Percentiles rank a stretch among this genome's conserved stretches.
Evolutionary conservation across 257 asterid genomes (phyloP).

Genomic region (Rehmannia glutinosa): DNA sequence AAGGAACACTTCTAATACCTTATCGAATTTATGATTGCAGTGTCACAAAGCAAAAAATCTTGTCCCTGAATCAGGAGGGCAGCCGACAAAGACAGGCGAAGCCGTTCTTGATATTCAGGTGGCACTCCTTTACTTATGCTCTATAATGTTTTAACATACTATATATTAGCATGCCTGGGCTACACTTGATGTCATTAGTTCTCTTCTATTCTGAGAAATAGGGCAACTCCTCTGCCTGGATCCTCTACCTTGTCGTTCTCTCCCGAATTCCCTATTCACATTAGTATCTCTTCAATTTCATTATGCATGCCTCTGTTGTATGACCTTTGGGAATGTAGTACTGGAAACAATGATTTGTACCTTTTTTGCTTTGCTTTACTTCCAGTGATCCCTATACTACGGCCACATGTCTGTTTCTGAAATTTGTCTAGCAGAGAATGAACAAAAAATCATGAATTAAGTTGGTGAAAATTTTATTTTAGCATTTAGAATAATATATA

Average conservation of each 20-base stretch:
- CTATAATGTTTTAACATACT: not conserved
- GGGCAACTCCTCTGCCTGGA: constrained; percentile 9
- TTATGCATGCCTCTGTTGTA: not conserved
- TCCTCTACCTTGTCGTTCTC: not conserved
- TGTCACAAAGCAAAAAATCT: constrained; percentile 99
- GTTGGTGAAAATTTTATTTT: not conserved
- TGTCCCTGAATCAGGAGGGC: constrained; percentile 96
- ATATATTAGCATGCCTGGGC: not conserved
- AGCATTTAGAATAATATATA: not conserved
- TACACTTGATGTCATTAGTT: constrained; percentile 2
- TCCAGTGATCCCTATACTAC: not conserved
- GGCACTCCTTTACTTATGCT: constrained; percentile 22
- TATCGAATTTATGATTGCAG: constrained; percentile 38
- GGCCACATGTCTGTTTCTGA: not conserved
- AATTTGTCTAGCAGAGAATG: not conserved
- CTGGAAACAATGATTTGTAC: not conserved
- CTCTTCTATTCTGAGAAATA: not conserved
- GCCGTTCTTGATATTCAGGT: constrained; percentile 99
- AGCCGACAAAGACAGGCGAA: constrained; percentile 95
- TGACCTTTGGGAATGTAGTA: not conserved
- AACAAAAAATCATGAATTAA: not conserved
- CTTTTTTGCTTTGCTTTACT: not conserved
- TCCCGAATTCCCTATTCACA: not conserved
- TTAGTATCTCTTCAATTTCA: not conserved
- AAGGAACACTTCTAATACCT: constrained; percentile 11